phyloP scores from a whole-genome alignment of 305 asterid genomes.

The Solanum hybrid region DNA sequence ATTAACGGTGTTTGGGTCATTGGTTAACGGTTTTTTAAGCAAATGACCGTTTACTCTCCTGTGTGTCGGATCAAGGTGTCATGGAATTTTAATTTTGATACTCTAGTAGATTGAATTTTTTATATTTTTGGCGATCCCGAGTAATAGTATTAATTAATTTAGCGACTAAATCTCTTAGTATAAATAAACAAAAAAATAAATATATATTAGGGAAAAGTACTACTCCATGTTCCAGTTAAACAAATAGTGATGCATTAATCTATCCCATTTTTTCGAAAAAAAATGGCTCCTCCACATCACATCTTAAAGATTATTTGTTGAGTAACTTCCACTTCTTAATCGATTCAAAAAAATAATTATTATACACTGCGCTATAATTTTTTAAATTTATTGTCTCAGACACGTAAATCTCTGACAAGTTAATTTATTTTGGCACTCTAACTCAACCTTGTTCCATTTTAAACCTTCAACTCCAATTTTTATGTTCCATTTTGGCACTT shows the following conservation, averaged over 20 bases:
- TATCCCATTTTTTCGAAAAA: not conserved
- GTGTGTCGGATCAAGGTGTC: not conserved
- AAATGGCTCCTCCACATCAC: not conserved
- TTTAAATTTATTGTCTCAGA: not conserved
- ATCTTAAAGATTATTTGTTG: not conserved
- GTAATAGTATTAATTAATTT: conserved; percentile 30
- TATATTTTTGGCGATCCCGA: conserved; percentile 72
- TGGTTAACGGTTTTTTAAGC: conserved; percentile 4
- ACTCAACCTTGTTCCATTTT: too few relatives aligned
- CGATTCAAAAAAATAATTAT: not conserved
- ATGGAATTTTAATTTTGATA: not conserved
- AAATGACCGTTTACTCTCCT: conserved; percentile 3
- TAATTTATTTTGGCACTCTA: not conserved
- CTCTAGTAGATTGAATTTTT: not conserved
- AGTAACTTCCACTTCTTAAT: not conserved
- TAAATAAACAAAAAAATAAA: not conserved
- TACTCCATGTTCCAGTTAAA: not conserved
- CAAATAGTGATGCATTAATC: not conserved
- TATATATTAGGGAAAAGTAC: not conserved
- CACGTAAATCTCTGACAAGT: not conserved
- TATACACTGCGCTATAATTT: not conserved
- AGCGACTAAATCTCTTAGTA: not conserved
- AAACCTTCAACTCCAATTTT: too few relatives aligned
- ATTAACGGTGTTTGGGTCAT: conserved; percentile 34
- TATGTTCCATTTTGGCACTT: too few relatives aligned